Percentiles rank a stretch among this genome's conserved stretches.
phyloP scores from a whole-genome alignment of 139 green algal genomes.

The Zygnema cylindricum region DNA sequence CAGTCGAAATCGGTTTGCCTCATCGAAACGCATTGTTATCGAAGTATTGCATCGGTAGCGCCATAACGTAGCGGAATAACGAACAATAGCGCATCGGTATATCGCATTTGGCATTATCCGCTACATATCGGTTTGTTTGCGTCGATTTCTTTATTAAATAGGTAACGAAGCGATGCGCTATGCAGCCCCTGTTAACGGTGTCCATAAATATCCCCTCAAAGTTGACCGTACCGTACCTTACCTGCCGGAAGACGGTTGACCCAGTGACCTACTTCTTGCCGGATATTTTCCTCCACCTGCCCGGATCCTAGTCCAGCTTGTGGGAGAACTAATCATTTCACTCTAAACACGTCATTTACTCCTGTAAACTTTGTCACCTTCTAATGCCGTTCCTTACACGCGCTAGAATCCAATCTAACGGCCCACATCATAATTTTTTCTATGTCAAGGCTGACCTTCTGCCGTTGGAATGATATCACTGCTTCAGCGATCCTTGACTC shows the following conservation, averaged over 20 bases:
- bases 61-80: no score
- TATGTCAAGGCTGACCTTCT: no score
- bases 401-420: no score
- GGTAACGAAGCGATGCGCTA: not conserved
- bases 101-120: not conserved
- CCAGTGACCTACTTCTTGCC: not conserved
- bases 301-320: not conserved
- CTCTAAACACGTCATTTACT: no score
- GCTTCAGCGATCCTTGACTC: not conserved
- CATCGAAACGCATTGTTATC: no score
- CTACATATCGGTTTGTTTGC: not conserved
- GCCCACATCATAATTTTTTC: no score
- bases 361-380: no score
- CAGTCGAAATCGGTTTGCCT: no score
- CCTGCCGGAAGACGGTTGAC: not conserved
- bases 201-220: not conserved
- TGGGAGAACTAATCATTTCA: not conserved
- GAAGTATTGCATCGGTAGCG: no score
- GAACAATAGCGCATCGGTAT: not conserved
- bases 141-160: not conserved
- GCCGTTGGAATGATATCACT: no score
- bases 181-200: not conserved
- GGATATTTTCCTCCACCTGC: not conserved
- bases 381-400: not conserved
- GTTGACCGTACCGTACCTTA: not conserved